Evolutionary conservation across 352 stramenopile genomes (phyloP).

Genomic region (Phytopythium helicoides): DNA sequence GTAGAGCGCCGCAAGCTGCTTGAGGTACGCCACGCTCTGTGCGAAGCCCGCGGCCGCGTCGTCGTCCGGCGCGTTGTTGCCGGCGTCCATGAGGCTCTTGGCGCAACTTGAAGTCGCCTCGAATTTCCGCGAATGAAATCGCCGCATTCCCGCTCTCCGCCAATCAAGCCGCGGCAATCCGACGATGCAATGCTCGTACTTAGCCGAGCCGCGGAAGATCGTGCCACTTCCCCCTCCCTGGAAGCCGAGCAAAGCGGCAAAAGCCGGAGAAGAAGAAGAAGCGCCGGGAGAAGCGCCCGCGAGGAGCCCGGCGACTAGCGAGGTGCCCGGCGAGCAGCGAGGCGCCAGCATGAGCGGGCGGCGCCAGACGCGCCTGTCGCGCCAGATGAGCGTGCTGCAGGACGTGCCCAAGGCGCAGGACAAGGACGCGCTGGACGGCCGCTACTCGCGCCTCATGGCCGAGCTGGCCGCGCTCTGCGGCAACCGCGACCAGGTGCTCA

Average conservation of each 20-base stretch:
- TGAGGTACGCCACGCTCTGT: slow-evolving; percentile 54
- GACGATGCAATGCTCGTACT: no score
- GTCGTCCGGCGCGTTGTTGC: not conserved
- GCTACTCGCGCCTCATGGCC: slow-evolving; percentile 72
- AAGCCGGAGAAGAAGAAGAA: no score
- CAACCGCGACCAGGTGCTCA: slow-evolving; percentile 75
- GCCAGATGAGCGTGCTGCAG: slow-evolving; percentile 75
- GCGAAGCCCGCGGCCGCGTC: slow-evolving; percentile 47
- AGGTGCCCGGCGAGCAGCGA: no score
- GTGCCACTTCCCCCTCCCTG: no score
- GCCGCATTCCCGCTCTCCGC: no score
- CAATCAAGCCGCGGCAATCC: no score
- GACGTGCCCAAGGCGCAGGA: slow-evolving; percentile 78
- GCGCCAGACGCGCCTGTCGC: slow-evolving; percentile 35
- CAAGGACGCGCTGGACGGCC: slow-evolving; percentile 64
- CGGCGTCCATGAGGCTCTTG: not conserved
- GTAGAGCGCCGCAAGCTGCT: slow-evolving; percentile 47
- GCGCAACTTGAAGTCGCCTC: not conserved
- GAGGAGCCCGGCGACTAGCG: no score
- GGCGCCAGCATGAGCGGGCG: slow-evolving; percentile 24
- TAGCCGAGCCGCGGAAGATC: no score
- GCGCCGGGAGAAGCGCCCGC: not conserved
- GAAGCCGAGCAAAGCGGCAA: no score
- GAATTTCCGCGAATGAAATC: no score
- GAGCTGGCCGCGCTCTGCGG: slow-evolving; percentile 71